These are phyloP conservation scores for Solanum medicagineum DNA, from an alignment of 257 asterid species.

Conservation along the genomic window DNA sequence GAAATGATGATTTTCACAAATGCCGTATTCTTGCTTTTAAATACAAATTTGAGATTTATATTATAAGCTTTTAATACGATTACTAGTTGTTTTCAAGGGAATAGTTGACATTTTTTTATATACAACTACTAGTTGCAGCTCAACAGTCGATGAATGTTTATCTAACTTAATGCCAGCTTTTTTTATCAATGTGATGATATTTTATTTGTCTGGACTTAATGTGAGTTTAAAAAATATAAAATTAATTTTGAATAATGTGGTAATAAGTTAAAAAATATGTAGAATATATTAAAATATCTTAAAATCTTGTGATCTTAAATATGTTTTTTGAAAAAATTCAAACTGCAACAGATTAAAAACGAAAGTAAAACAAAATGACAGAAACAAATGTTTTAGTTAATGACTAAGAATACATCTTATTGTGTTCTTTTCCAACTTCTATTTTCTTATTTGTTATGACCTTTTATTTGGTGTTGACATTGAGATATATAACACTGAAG, in stretches of 20 bases:
- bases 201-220: neutral
- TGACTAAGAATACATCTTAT: neutral
- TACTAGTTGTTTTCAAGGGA: neutral
- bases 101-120: neutral
- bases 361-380: neutral
- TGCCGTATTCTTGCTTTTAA: neutral
- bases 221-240: neutral
- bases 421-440: neutral
- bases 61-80: neutral
- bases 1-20: neutral
- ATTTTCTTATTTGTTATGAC: neutral
- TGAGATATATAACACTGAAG: neutral
- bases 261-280: neutral
- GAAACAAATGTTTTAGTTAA: neutral
- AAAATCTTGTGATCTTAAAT: neutral
- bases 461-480: neutral
- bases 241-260: neutral
- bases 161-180: neutral
- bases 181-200: neutral
- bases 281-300: neutral
- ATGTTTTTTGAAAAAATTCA: neutral
- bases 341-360: neutral
- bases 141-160: neutral
- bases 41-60: neutral
- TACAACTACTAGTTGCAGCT: neutral